Evolutionary conservation across 352 stramenopile species (phyloP).

Genomic region (Saprolegnia diclina): DNA sequence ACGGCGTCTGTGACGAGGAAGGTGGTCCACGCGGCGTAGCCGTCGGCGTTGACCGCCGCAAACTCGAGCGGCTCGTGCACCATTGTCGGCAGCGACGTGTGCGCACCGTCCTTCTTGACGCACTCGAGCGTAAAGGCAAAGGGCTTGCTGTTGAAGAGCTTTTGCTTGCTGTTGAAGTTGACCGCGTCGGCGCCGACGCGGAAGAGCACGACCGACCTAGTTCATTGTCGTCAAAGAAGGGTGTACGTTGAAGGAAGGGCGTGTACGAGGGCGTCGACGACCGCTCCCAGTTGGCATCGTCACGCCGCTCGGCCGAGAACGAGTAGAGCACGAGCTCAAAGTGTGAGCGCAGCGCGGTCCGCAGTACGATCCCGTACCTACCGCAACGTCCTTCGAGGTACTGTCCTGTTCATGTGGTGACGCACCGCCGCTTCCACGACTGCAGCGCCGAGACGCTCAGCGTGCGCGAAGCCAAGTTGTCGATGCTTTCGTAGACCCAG

Average conservation of each 20-base stretch:
- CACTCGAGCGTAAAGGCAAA: slow-evolving; percentile 25
- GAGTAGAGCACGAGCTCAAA: slow-evolving; percentile 71
- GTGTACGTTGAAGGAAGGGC: not conserved
- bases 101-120: not conserved
- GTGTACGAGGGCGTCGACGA: slow-evolving; percentile 8
- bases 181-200: slow-evolving; percentile 11
- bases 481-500: slow-evolving; percentile 73
- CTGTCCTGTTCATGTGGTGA: not conserved
- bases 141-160: slow-evolving; percentile 27
- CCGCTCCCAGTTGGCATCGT: slow-evolving; percentile 3
- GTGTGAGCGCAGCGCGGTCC: slow-evolving; percentile 43
- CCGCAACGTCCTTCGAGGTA: not conserved
- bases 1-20: slow-evolving; percentile 13
- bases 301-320: not conserved
- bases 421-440: slow-evolving; percentile 75
- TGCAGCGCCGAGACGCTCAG: slow-evolving; percentile 65
- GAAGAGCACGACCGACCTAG: slow-evolving; percentile 22
- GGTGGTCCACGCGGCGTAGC: slow-evolving; percentile 11
- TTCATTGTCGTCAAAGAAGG: not conserved
- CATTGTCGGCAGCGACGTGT: slow-evolving; percentile 14
- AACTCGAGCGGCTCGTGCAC: slow-evolving; percentile 17
- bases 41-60: slow-evolving; percentile 12
- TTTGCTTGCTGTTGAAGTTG: slow-evolving; percentile 24
- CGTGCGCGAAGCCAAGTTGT: slow-evolving; percentile 74
- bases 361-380: slow-evolving; percentile 74